A percentile compares a stretch with the other conserved stretches of the same genome.
phyloP scores from a whole-genome alignment of 768 basidiomycete species.

The Psilocybe subaeruginosa region DNA sequence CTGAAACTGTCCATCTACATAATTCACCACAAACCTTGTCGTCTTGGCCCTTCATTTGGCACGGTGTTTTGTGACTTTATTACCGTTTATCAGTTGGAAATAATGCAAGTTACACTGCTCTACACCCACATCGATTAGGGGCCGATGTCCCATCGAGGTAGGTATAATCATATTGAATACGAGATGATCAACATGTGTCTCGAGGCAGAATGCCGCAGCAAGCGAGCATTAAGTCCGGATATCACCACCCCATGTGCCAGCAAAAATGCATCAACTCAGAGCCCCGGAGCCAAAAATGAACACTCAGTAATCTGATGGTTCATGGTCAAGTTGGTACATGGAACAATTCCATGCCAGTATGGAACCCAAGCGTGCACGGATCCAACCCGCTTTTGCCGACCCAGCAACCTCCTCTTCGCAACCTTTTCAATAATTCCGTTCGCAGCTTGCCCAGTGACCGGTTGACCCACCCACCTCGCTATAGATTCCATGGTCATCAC shows the following conservation, averaged over 20 bases:
- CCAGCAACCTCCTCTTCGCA: background rate
- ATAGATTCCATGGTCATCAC: conserved; percentile 5
- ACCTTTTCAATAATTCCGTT: background rate
- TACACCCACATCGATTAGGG: background rate
- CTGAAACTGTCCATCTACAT: background rate
- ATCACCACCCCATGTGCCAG: background rate
- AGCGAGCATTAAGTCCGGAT: background rate
- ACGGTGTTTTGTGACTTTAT: background rate
- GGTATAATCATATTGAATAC: background rate
- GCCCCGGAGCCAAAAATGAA: background rate
- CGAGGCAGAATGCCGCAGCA: background rate
- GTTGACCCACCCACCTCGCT: background rate
- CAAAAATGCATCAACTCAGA: background rate
- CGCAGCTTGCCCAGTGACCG: conserved; percentile 2
- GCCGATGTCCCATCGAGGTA: background rate
- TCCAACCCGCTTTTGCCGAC: background rate
- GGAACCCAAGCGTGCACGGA: background rate
- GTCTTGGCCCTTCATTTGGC: background rate
- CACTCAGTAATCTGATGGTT: background rate
- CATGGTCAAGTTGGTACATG: background rate
- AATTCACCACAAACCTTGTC: background rate
- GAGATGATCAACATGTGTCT: background rate
- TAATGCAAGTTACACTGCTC: background rate
- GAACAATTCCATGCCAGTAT: background rate
- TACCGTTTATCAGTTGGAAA: background rate